These are phyloP conservation scores for Xanthoceras sorbifolium DNA, from an alignment of 345 rosid genomes.

Conservation along the genomic window DNA sequence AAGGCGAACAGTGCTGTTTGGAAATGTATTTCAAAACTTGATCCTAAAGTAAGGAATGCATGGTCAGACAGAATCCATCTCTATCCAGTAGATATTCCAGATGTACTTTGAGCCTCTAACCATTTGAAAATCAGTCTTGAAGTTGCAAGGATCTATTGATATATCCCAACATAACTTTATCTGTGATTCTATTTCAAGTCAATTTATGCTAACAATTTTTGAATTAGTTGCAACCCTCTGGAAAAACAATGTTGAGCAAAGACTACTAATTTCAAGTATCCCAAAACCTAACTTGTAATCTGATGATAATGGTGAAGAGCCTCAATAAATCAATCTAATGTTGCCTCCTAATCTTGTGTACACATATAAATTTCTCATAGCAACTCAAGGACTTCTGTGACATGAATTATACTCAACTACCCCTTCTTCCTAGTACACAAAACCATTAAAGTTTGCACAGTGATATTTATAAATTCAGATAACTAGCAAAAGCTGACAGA, in stretches of 20 bases:
- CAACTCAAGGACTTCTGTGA: not conserved
- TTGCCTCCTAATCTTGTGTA: not conserved
- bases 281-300: not conserved
- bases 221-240: not conserved
- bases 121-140: not conserved
- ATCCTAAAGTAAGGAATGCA: constrained; percentile 46
- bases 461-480: not conserved
- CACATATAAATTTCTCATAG: not conserved
- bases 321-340: not conserved
- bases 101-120: constrained; percentile 2
- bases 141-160: not conserved
- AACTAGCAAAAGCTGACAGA: not conserved
- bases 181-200: not conserved
- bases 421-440: not conserved
- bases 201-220: not conserved
- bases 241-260: not conserved
- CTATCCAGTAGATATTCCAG: constrained; percentile 42
- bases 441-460: not conserved
- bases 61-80: constrained; percentile 58
- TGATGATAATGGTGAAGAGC: not conserved
- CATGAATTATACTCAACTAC: not conserved
- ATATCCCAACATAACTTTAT: not conserved
- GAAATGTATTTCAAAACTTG: constrained; percentile 47
- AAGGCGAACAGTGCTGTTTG: constrained; percentile 66
- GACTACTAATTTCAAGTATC: not conserved